phyloP scores from a whole-genome alignment of 1,284 basidiomycete genomes.

The Ceratorhiza oryzae-sativae region DNA sequence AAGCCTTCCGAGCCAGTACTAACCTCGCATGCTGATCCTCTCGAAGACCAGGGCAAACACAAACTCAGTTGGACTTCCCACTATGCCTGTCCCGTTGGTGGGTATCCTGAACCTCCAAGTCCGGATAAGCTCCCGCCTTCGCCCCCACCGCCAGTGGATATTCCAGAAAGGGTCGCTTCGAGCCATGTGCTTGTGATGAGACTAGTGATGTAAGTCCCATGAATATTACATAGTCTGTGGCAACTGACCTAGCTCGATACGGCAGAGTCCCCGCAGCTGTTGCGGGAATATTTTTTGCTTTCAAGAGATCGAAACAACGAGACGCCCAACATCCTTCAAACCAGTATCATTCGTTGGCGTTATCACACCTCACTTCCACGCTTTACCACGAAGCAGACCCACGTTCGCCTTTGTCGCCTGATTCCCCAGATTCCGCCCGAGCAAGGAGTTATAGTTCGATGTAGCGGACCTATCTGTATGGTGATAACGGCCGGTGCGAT shows the following conservation, averaged over 20 bases:
- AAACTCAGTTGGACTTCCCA: constrained; percentile 15
- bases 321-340: neutral
- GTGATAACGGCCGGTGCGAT: no score
- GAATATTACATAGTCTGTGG: neutral
- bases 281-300: neutral
- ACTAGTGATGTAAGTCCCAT: neutral
- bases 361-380: constrained; percentile 1
- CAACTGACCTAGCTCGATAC: neutral
- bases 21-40: constrained; percentile 32
- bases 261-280: neutral
- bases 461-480: no score
- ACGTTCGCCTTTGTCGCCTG: constrained; percentile 20
- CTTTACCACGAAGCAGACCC: constrained; percentile 25
- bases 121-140: neutral
- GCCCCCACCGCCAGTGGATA: neutral
- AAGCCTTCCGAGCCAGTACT: constrained; percentile 17
- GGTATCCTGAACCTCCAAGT: constrained; percentile 1
- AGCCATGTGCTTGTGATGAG: neutral
- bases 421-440: neutral
- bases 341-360: constrained; percentile 10
- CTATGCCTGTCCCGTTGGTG: constrained; percentile 31
- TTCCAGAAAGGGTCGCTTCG: neutral
- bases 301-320: neutral
- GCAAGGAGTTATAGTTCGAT: constrained; percentile 8
- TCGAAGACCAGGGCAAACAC: constrained; percentile 35